These are phyloP conservation scores for Diaporthe citriasiana DNA, from an alignment of 2,329 filamentous ascomycete genomes.

Conservation along the genomic window DNA sequence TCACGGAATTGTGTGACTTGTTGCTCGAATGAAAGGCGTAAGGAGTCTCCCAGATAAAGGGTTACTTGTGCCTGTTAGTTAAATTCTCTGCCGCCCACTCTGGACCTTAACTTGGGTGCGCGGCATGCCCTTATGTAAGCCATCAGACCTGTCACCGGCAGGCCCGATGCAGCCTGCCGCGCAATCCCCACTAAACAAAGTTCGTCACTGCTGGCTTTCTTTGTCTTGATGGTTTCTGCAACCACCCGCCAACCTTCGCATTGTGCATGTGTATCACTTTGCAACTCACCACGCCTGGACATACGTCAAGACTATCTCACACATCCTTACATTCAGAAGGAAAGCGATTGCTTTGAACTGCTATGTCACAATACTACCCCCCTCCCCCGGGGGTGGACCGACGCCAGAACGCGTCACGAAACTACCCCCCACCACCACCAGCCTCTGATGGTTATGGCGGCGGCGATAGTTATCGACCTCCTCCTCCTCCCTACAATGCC, in stretches of 20 bases:
- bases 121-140: not conserved
- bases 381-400: slow-evolving; percentile 41
- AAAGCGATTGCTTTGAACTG: not conserved
- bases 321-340: not conserved
- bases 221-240: slow-evolving; percentile 1
- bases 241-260: slow-evolving; percentile 9
- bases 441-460: slow-evolving; percentile 18
- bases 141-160: not conserved
- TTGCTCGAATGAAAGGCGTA: not conserved
- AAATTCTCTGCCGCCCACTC: not conserved
- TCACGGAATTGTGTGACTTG: not conserved
- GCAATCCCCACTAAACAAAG: slow-evolving; percentile 16
- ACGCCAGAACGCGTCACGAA: slow-evolving; percentile 37
- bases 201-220: not conserved
- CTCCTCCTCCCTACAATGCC: slow-evolving; percentile 28
- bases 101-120: no score
- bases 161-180: not conserved
- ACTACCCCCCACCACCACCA: slow-evolving; percentile 25
- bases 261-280: slow-evolving; percentile 31
- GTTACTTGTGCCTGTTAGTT: not conserved
- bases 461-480: slow-evolving; percentile 36
- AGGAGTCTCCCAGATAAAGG: not conserved
- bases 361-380: slow-evolving; percentile 41
- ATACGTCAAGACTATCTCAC: not conserved
- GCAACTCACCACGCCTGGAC: slow-evolving; percentile 4